These are phyloP conservation scores for Claviceps monticola DNA, from an alignment of 2,329 filamentous ascomycete species.

Conservation along the genomic window DNA sequence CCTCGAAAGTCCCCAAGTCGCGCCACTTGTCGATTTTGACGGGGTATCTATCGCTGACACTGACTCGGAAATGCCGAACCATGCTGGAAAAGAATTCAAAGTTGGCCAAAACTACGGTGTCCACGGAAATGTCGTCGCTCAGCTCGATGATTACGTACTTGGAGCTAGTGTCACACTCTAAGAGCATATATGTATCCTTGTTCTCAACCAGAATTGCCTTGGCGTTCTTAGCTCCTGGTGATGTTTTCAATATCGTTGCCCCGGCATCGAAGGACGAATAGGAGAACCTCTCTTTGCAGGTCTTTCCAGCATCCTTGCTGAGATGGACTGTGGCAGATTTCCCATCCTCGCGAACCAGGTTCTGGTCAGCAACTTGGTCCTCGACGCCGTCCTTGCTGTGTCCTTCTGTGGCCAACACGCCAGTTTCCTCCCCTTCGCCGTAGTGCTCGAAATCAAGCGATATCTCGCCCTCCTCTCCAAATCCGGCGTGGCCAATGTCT, in stretches of 20 bases:
- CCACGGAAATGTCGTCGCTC: conserved; percentile 73
- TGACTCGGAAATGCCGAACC: conserved; percentile 79
- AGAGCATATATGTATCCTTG: conserved; percentile 96
- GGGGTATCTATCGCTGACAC: conserved; percentile 88
- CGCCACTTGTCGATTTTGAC: conserved; percentile 89
- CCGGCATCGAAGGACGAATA: conserved; percentile 97
- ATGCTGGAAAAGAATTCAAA: conserved; percentile 99
- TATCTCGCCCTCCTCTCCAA: conserved; percentile 85
- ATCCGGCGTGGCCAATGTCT: conserved; percentile 57
- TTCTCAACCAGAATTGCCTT: conserved; percentile 88
- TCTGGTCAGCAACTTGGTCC: conserved; percentile 24
- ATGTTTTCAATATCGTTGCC: conserved; percentile 83
- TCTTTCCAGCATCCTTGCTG: conserved; percentile 89
- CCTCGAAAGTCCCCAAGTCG: conserved; percentile 75
- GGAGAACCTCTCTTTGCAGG: conserved; percentile 94
- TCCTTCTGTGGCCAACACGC: neutral
- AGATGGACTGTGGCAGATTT: conserved; percentile 44
- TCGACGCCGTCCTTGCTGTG: conserved; percentile 10
- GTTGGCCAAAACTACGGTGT: conserved; percentile 93
- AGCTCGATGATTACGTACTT: conserved; percentile 93
- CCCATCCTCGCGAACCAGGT: conserved; percentile 27
- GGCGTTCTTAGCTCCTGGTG: conserved; percentile 71
- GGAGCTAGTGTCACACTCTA: conserved; percentile 73
- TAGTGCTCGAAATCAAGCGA: conserved; percentile 37
- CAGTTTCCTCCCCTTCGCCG: conserved; percentile 10